These are phyloP conservation scores for Syzygium malaccense DNA, from an alignment of 441 rosid species.

Conservation along the genomic window DNA sequence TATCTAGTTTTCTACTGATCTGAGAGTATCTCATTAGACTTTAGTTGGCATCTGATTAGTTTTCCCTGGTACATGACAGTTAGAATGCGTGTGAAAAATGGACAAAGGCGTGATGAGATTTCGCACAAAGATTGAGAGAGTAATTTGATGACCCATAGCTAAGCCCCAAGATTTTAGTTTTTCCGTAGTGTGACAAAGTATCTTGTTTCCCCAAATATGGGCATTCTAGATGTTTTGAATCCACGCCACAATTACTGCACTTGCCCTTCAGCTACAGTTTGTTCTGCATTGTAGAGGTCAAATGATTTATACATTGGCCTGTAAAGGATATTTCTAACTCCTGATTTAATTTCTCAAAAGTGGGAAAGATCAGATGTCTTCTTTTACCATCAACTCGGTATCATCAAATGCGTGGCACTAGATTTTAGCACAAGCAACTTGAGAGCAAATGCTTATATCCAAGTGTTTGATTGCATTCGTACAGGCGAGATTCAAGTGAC, in stretches of 20 bases:
- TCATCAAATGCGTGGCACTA: background rate
- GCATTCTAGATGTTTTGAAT: background rate
- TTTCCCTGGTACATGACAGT: too few relatives aligned
- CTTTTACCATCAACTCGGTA: background rate
- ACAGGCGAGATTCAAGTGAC: conserved; percentile 31
- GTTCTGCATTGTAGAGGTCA: too few relatives aligned
- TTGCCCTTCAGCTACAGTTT: background rate
- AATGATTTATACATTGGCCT: too few relatives aligned
- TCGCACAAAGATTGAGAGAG: too few relatives aligned
- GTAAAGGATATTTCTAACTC: too few relatives aligned
- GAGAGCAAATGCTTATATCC: background rate
- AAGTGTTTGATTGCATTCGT: background rate
- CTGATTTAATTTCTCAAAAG: too few relatives aligned
- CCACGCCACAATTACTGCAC: background rate
- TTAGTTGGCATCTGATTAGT: background rate
- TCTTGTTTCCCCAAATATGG: background rate
- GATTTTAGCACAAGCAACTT: too few relatives aligned
- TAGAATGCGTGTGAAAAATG: too few relatives aligned
- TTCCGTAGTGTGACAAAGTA: too few relatives aligned
- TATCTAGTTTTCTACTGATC: background rate
- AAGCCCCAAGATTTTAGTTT: too few relatives aligned
- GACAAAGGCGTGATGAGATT: too few relatives aligned
- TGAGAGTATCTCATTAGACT: background rate
- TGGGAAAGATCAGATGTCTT: background rate
- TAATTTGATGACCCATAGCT: too few relatives aligned